Conservation (phyloP, 495 filamentous ascomycete genomes). For the Rostrohypoxylon terebratum region DNA sequence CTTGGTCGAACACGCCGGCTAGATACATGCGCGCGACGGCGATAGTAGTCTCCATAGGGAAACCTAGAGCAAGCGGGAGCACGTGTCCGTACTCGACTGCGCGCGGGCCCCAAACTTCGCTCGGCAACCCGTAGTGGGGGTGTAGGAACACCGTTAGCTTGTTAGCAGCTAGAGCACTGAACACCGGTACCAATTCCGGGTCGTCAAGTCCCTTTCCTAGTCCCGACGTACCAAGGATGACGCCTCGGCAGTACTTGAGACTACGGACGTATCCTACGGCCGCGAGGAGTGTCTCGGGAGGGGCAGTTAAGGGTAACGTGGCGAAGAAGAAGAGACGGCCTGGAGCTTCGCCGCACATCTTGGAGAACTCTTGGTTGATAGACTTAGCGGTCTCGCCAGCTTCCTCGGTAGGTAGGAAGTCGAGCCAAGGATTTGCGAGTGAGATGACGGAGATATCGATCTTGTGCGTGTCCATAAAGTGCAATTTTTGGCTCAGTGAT, state of each 20-base stretch:
- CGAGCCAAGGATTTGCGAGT: slow-evolving; percentile 95
- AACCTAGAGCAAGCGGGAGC: slow-evolving; percentile 85
- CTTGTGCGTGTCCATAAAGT: slow-evolving; percentile 86
- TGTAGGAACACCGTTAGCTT: slow-evolving; percentile 82
- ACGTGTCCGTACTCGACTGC: slow-evolving; percentile 84
- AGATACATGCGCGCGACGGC: slow-evolving; percentile 89
- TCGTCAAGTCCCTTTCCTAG: slow-evolving; percentile 88
- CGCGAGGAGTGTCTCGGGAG: slow-evolving; percentile 66
- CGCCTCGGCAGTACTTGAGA: slow-evolving; percentile 77
- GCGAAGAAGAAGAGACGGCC: slow-evolving; percentile 82
- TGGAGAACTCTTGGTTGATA: slow-evolving; percentile 82
- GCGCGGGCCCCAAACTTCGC: slow-evolving; percentile 78
- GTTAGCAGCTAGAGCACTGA: slow-evolving; percentile 72
- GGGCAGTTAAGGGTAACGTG: slow-evolving; percentile 79
- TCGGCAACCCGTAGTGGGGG: slow-evolving; percentile 91
- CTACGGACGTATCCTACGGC: slow-evolving; percentile 72
- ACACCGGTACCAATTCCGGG: slow-evolving; percentile 74
- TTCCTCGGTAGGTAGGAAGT: slow-evolving; percentile 76
- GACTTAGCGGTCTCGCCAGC: slow-evolving; percentile 69
- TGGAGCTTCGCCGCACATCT: slow-evolving; percentile 69
- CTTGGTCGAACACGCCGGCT: slow-evolving; percentile 84
- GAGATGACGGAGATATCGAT: slow-evolving; percentile 89
- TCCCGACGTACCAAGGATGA: slow-evolving; percentile 89
- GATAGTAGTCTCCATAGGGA: slow-evolving; percentile 94
- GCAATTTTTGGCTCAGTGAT: slow-evolving; percentile 76